Evolutionary conservation across 306 rosid species (phyloP).

Genomic region (Comarum palustre): DNA sequence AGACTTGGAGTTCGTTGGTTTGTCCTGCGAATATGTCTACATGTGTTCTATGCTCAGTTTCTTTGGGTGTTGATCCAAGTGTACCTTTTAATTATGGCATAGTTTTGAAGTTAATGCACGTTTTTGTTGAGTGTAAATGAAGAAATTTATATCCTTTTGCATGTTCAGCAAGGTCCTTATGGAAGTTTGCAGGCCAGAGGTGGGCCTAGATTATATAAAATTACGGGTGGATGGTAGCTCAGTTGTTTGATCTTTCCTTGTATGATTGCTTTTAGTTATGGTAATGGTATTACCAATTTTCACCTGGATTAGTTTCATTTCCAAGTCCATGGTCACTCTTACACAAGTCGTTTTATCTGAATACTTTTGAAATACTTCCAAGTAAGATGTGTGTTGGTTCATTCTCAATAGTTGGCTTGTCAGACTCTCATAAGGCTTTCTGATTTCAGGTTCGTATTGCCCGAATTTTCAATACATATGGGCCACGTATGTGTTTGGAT

Average conservation of each 20-base stretch:
- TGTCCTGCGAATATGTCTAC: background rate
- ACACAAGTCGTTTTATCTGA: background rate
- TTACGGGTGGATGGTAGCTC: background rate
- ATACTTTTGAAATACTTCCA: constrained; percentile 14
- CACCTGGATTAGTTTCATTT: background rate
- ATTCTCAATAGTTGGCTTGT: constrained; percentile 18
- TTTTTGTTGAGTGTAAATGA: background rate
- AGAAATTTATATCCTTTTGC: background rate
- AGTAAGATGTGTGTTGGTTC: constrained; percentile 12
- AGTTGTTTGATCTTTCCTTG: background rate
- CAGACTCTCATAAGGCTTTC: constrained; percentile 24
- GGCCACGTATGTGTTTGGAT: constrained; percentile 96
- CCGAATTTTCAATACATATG: constrained; percentile 90
- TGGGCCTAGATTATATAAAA: background rate
- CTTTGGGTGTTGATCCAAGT: too few relatives aligned
- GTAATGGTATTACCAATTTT: background rate
- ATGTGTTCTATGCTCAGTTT: too few relatives aligned
- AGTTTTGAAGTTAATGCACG: background rate
- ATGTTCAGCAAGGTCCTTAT: background rate
- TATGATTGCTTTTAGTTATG: background rate
- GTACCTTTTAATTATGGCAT: background rate
- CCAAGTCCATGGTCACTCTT: background rate
- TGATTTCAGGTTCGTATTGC: constrained; percentile 87
- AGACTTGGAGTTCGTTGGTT: background rate
- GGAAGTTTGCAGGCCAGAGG: background rate